Evolutionary conservation across 768 basidiomycete genomes (phyloP).

Genomic region (Neoboletus subvelutipes): DNA sequence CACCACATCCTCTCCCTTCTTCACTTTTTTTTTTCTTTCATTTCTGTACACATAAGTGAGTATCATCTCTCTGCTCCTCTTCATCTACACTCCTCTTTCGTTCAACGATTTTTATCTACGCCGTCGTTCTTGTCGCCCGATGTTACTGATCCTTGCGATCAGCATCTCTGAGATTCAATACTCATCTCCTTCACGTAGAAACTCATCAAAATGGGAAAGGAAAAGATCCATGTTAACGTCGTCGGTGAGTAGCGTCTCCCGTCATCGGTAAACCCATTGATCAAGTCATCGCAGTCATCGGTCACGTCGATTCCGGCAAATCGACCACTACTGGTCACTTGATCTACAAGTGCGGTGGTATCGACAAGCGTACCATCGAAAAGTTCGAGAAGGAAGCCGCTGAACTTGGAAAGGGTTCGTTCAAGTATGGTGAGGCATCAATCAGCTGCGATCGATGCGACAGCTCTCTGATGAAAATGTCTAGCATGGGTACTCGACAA

Average conservation of each 20-base stretch:
- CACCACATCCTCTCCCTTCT: constrained; percentile 35
- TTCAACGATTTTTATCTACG: constrained; percentile 17
- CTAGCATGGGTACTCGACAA: constrained; percentile 99
- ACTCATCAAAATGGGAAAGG: constrained; percentile 87
- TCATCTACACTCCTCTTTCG: constrained; percentile 26
- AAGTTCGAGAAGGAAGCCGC: constrained; percentile 99
- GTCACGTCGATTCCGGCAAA: constrained; percentile 99
- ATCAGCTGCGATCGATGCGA: constrained; percentile 15
- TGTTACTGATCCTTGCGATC: constrained; percentile 28
- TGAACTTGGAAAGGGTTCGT: constrained; percentile 99
- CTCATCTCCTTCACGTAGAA: constrained; percentile 38
- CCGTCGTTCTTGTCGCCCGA: constrained; percentile 5
- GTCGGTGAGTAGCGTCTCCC: constrained; percentile 64
- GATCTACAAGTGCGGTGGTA: constrained; percentile 99
- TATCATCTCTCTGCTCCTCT: constrained; percentile 17
- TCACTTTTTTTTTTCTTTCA: constrained; percentile 32
- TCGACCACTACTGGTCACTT: constrained; percentile 99
- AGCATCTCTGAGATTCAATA: background rate
- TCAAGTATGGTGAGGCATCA: constrained; percentile 81
- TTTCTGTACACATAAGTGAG: constrained; percentile 46
- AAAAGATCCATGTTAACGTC: constrained; percentile 96
- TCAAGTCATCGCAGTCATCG: constrained; percentile 69
- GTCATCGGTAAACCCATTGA: constrained; percentile 17
- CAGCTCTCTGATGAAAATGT: constrained; percentile 29
- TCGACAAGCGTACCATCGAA: constrained; percentile 99